Percentiles rank a stretch among this genome's conserved stretches.
Conservation (phyloP, 176 grass and related monocot genomes). For the barley (Hordeum vulgare) region MorexV3_pseudomolecules_assembly NC_058523.1:314783567-314784066, state of each 20-base stretch:
- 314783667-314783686: slow-evolving; percentile 56
- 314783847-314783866: neutral
- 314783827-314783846: neutral
- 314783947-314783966: too few relatives aligned
- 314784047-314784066: too few relatives aligned
- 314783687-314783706: slow-evolving; percentile 40
- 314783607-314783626: slow-evolving; percentile 19
- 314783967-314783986: too few relatives aligned
- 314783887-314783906: slow-evolving; percentile 22
- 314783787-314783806: neutral
- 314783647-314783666: slow-evolving; percentile 57
- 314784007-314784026: too few relatives aligned
- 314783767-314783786: neutral
- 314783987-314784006: too few relatives aligned
- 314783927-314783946: neutral
- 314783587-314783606: slow-evolving; percentile 7
- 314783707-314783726: slow-evolving; percentile 1
- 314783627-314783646: slow-evolving; percentile 66
- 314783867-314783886: neutral
- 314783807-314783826: neutral
- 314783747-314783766: neutral
- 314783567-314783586: slow-evolving; percentile 42
- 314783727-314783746: neutral
- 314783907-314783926: neutral
- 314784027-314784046: too few relatives aligned